Conservation (phyloP, 208 protist genomes). For the Crithidia bombi region DNA sequence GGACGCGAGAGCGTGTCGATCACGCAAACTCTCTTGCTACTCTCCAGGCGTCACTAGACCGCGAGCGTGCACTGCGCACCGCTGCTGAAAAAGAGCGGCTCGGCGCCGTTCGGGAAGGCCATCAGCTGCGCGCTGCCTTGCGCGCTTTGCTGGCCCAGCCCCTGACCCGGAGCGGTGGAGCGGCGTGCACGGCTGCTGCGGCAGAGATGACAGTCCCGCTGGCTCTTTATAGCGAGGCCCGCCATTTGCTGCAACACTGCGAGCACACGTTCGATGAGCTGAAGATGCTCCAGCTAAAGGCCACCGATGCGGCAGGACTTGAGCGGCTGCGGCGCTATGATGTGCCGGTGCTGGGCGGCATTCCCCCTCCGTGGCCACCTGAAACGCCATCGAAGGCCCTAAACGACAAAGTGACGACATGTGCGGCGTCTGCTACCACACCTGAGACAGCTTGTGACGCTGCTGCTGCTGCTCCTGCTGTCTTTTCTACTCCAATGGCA, state of each 20-base stretch:
- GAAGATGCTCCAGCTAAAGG: slow-evolving; percentile 32
- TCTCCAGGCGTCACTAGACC: slow-evolving; percentile 26
- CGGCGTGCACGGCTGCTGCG: neutral
- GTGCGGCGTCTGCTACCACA: too few species aligned
- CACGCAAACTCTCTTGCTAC: slow-evolving; percentile 17
- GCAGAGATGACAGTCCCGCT: slow-evolving; percentile 6
- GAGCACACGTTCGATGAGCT: slow-evolving; percentile 27
- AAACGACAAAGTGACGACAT: too few species aligned
- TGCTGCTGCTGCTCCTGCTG: too few species aligned
- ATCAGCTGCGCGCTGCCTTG: slow-evolving; percentile 31
- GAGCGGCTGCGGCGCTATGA: slow-evolving; percentile 23
- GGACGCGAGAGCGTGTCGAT: slow-evolving; percentile 25
- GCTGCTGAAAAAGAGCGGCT: slow-evolving; percentile 28
- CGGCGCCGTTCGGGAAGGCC: slow-evolving; percentile 2
- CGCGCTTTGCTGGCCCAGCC: slow-evolving; percentile 10
- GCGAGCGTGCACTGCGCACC: slow-evolving; percentile 30
- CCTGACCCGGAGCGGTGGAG: neutral
- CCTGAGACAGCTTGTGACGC: neutral
- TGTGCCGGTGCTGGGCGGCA: slow-evolving; percentile 29
- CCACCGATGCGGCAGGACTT: slow-evolving; percentile 20
- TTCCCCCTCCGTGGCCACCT: slow-evolving; percentile 22
- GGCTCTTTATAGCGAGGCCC: slow-evolving; percentile 25
- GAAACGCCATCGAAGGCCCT: neutral
- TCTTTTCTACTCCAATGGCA: neutral
- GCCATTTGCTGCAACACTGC: slow-evolving; percentile 15